Evolutionary conservation across 164 flowering plant species (phyloP).

Genomic region (Magnolia officinalis): DNA sequence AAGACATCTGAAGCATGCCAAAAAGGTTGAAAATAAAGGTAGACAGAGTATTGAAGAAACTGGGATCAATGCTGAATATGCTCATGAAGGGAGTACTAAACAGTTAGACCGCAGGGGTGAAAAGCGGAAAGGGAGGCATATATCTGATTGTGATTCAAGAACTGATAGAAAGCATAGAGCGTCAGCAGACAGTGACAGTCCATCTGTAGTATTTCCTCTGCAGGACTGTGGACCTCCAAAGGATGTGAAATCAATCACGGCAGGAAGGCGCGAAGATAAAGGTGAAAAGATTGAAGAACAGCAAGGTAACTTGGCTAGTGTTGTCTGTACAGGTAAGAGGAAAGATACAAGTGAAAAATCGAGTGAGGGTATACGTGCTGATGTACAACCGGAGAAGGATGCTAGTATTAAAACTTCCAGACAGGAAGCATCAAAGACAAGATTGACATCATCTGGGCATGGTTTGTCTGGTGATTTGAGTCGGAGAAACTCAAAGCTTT

Average conservation of each 20-base stretch:
- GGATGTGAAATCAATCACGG: constrained; percentile 11
- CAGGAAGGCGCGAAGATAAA: constrained; percentile 10
- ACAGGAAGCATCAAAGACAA: constrained; percentile 5
- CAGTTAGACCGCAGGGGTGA: constrained; percentile 1
- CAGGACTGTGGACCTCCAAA: constrained; percentile 15
- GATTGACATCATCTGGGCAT: constrained; percentile 13
- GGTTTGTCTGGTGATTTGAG: constrained; percentile 9
- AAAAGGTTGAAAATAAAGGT: constrained; percentile 22
- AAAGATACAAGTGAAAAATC: constrained; percentile 16
- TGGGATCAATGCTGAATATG: constrained; percentile 14
- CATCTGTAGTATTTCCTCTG: constrained; percentile 12
- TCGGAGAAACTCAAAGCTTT: constrained; percentile 14
- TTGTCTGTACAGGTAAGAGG: background rate
- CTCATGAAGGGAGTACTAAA: constrained; percentile 19
- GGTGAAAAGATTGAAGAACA: constrained; percentile 16
- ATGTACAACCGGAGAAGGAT: constrained; percentile 11
- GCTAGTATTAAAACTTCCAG: constrained; percentile 12
- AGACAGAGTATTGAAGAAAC: constrained; percentile 11
- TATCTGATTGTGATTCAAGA: background rate
- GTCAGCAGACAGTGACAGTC: constrained; percentile 9
- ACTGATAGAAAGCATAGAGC: constrained; percentile 10
- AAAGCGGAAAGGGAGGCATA: constrained; percentile 4
- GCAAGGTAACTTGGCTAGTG: constrained; percentile 10
- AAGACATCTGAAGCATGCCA: constrained; percentile 19
- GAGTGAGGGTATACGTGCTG: constrained; percentile 10